Conservation (phyloP, 2,329 filamentous ascomycete species). For the Beauveria bassiana region DNA sequence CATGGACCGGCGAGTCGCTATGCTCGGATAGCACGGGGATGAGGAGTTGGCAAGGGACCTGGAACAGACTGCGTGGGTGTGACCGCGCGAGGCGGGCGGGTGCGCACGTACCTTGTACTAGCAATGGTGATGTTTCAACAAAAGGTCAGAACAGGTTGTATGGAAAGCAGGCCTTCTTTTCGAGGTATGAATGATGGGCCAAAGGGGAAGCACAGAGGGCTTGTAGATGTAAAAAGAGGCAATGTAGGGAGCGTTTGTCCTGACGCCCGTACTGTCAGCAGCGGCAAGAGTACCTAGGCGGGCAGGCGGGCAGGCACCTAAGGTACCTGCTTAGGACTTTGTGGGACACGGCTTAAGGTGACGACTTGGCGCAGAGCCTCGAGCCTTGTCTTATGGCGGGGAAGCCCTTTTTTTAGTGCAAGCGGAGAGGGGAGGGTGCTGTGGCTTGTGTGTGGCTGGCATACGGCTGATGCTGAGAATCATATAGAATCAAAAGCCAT, state of each 20-base stretch:
- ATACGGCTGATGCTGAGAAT: no score
- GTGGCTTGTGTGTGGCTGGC: no score
- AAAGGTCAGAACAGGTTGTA: background rate
- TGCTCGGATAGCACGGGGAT: background rate
- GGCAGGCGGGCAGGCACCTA: background rate
- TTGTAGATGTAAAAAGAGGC: background rate
- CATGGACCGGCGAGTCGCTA: background rate
- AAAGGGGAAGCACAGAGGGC: background rate
- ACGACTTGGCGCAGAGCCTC: no score
- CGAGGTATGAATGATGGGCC: background rate
- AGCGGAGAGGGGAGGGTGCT: no score
- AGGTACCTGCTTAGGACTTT: background rate
- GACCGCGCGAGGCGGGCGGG: background rate
- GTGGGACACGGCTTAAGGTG: no score
- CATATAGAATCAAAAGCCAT: no score
- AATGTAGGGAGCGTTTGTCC: background rate
- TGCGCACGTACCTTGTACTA: conserved; percentile 8
- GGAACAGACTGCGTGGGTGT: background rate
- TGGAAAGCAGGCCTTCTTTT: no score
- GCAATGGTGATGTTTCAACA: background rate
- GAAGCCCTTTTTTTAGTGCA: no score
- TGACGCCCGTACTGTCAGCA: background rate
- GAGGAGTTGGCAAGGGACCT: background rate
- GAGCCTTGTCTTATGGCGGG: no score
- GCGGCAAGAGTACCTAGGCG: background rate